Base-by-base conservation (phyloP, 192 early-diverging fungal genomes). In the Fimicolochytrium jonesii region DNA sequence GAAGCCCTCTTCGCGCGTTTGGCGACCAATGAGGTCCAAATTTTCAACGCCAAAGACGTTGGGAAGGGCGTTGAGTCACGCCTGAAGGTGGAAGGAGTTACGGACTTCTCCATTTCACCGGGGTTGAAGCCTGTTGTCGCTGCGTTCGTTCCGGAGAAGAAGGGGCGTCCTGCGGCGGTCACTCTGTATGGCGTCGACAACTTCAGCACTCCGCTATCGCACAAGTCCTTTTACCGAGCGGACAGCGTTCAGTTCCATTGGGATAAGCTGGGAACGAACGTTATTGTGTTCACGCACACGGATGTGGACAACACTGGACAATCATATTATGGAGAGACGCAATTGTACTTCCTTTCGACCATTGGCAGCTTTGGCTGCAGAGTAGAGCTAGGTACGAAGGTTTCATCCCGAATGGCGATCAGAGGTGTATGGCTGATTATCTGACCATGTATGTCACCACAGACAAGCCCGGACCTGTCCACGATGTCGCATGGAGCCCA, bases 301-400 rank as follows among this genome's bases (percentile, higher is more conserved):
- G 97, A 99, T 33, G 89, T 97, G 35, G 95, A 97, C 73, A 92
- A 87, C 69, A 91, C 94, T 17, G 91, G 91, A 57, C 87, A 91
- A 67, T 92, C 89, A 28, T 99, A 99, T 81, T 99, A 99, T 69
- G 97, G 97, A 61, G 95, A 99, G 69, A 93, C 92, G 23, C 88
- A 86, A 39, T 77, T 99, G 59, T 95, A 92, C 72, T 95, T 89
- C 58, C 72, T 99, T 51, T 81, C 94, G 13, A 90, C 89, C 1
- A 84, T 90, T 36, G 94, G 92, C 6, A 93, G 88, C 73, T 96
- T 90, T 78, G 92, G 95, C 75, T 91, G 91, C 68, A 84, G 87
- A 61, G 94, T 99, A 15, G 66, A 80, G 30, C 82, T 91, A 49
- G 76, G 77, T 71, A 69, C 18, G 50, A n/a, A n/a, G n/a, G n/a